A percentile compares a stretch with the other conserved stretches of the same genome.
phyloP scores from a whole-genome alignment of 2,329 filamentous ascomycete genomes.

The Pyrenochaeta sp. region DNA sequence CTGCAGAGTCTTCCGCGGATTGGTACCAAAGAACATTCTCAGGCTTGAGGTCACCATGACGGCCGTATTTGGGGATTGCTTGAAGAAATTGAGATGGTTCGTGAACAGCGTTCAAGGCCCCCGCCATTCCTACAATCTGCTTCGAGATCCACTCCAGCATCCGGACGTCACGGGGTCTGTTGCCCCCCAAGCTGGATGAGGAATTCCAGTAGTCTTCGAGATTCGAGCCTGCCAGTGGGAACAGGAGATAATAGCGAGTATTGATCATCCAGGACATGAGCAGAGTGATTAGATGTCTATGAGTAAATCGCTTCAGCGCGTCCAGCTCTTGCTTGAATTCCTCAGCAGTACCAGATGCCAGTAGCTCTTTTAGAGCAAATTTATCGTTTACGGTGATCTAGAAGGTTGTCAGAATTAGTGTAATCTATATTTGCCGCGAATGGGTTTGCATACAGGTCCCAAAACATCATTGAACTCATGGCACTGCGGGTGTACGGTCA shows the following conservation, averaged over 20 bases:
- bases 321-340: constrained; percentile 10
- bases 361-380: constrained; percentile 3
- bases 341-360: neutral
- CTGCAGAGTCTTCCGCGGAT: constrained; percentile 1
- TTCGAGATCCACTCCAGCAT: constrained; percentile 15
- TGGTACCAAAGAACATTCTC: constrained; percentile 48
- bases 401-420: neutral
- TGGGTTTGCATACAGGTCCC: neutral
- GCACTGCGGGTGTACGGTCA: constrained; percentile 2
- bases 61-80: constrained; percentile 7
- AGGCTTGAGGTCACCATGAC: constrained; percentile 48
- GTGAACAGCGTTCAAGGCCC: constrained; percentile 18
- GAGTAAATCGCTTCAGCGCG: constrained; percentile 6
- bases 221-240: constrained; percentile 19
- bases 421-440: neutral
- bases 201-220: constrained; percentile 14
- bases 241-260: constrained; percentile 13
- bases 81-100: constrained; percentile 5
- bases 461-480: constrained; percentile 5
- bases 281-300: constrained; percentile 21
- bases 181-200: neutral
- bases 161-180: neutral
- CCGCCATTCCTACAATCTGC: constrained; percentile 17
- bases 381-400: neutral
- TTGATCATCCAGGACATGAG: constrained; percentile 20